Conservation (phyloP, 2,329 filamentous ascomycete genomes). For the Pseudogymnoascus sp. region DNA sequence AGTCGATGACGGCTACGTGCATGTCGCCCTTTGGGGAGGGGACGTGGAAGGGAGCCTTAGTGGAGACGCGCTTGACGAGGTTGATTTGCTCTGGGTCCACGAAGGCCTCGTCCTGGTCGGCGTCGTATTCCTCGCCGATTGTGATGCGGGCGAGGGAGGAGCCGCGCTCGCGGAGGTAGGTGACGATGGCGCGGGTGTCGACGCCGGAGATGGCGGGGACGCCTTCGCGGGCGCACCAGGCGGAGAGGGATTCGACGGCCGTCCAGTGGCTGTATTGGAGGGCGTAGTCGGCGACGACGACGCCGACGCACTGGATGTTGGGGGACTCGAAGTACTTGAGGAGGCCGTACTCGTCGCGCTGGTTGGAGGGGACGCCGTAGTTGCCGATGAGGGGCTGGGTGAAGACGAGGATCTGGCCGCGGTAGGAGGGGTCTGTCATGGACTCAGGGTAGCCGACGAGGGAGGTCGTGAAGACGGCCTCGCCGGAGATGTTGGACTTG, state of each 20-base stretch:
- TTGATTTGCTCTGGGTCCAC: constrained; percentile 95
- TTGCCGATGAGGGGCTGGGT: constrained; percentile 97
- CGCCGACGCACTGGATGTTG: constrained; percentile 90
- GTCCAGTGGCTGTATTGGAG: constrained; percentile 98
- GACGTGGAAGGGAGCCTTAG: constrained; percentile 95
- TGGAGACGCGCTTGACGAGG: constrained; percentile 90
- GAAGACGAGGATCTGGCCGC: constrained; percentile 95
- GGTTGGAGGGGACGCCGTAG: constrained; percentile 86
- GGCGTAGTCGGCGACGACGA: constrained; percentile 92
- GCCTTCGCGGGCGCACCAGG: constrained; percentile 95
- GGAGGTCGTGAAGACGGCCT: constrained; percentile 97
- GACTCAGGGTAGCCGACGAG: constrained; percentile 97
- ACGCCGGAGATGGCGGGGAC: constrained; percentile 95
- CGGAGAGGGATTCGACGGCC: constrained; percentile 82
- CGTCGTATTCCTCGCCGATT: constrained; percentile 95
- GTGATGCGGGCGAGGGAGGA: constrained; percentile 92
- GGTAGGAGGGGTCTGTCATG: constrained; percentile 80
- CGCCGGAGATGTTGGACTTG: constrained; percentile 91
- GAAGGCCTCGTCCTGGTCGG: constrained; percentile 94
- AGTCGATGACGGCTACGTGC: constrained; percentile 93
- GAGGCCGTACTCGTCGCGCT: constrained; percentile 79
- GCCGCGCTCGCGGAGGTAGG: constrained; percentile 88
- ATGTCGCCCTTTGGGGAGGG: constrained; percentile 73
- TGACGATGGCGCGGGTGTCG: constrained; percentile 94
- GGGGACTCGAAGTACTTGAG: constrained; percentile 98